Percentiles rank a stretch among this genome's conserved stretches.
Conservation (phyloP, 768 basidiomycete genomes). For the Mrakia frigida region DNA sequence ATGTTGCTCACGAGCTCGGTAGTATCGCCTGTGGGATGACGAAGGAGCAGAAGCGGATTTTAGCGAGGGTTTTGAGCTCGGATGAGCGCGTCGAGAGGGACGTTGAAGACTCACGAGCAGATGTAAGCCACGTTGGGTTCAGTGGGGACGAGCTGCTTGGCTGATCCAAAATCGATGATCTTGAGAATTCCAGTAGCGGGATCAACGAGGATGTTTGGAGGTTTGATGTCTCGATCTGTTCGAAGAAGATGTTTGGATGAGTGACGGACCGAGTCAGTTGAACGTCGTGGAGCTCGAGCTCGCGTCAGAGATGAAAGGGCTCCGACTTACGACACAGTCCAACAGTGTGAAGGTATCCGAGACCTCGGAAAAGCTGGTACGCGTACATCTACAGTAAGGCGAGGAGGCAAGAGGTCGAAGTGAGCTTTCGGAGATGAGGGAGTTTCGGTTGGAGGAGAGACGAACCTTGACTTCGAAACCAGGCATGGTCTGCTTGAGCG, state of each 20-base stretch:
- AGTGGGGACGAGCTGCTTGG: conserved; percentile 94
- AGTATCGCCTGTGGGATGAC: no score
- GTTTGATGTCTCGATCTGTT: conserved; percentile 78
- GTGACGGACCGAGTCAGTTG: neutral
- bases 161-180: conserved; percentile 92
- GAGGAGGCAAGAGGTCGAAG: neutral
- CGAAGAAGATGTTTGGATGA: neutral
- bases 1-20: no score
- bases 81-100: no score
- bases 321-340: conserved; percentile 71
- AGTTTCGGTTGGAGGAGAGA: conserved; percentile 1
- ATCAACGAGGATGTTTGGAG: conserved; percentile 95
- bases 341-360: conserved; percentile 98
- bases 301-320: neutral
- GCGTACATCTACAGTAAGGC: conserved; percentile 5
- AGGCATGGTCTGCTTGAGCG: conserved; percentile 99
- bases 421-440: conserved; percentile 21
- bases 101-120: conserved; percentile 72
- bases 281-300: neutral
- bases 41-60: neutral
- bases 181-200: conserved; percentile 94
- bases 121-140: conserved; percentile 99
- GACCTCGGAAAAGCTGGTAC: conserved; percentile 81
- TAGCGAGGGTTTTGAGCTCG: neutral
- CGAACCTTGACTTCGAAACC: conserved; percentile 85